Conservation (phyloP, 2,329 filamentous ascomycete genomes). For the Colletotrichum sp. region DNA sequence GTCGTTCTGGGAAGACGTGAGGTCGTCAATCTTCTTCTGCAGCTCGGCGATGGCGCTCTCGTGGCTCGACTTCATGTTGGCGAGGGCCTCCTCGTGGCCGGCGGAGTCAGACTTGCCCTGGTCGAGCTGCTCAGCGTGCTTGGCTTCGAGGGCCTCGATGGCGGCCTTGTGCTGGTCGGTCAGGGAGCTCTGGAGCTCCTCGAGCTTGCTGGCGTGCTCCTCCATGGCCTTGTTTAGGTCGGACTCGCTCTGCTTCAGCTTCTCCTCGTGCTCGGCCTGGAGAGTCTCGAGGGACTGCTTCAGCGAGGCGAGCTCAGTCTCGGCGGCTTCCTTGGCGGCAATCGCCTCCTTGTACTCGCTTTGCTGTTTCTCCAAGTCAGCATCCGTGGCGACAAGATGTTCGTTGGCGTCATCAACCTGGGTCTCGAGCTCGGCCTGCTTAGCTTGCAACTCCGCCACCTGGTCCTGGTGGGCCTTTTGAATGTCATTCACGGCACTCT, state of each 20-base stretch:
- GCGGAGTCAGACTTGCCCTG: slow-evolving; percentile 49
- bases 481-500: slow-evolving; percentile 28
- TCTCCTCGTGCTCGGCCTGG: slow-evolving; percentile 44
- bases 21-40: slow-evolving; percentile 60
- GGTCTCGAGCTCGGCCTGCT: slow-evolving; percentile 52
- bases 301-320: slow-evolving; percentile 52
- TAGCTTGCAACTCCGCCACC: slow-evolving; percentile 53
- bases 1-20: slow-evolving; percentile 51
- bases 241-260: slow-evolving; percentile 42
- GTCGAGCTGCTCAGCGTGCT: slow-evolving; percentile 56
- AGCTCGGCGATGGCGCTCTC: slow-evolving; percentile 53
- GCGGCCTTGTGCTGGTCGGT: slow-evolving; percentile 55
- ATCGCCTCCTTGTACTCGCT: slow-evolving; percentile 53
- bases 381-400: slow-evolving; percentile 57
- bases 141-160: slow-evolving; percentile 56
- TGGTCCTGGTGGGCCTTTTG: slow-evolving; percentile 43
- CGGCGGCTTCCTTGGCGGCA: slow-evolving; percentile 52
- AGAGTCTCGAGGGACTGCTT: slow-evolving; percentile 56
- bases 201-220: slow-evolving; percentile 55
- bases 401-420: slow-evolving; percentile 54
- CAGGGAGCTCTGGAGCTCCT: slow-evolving; percentile 54
- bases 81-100: slow-evolving; percentile 54
- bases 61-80: slow-evolving; percentile 56
- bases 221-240: slow-evolving; percentile 43
- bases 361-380: slow-evolving; percentile 56